Conservation (phyloP, 176 grass and related monocot species). For the Rhynchospora pubera region DNA sequence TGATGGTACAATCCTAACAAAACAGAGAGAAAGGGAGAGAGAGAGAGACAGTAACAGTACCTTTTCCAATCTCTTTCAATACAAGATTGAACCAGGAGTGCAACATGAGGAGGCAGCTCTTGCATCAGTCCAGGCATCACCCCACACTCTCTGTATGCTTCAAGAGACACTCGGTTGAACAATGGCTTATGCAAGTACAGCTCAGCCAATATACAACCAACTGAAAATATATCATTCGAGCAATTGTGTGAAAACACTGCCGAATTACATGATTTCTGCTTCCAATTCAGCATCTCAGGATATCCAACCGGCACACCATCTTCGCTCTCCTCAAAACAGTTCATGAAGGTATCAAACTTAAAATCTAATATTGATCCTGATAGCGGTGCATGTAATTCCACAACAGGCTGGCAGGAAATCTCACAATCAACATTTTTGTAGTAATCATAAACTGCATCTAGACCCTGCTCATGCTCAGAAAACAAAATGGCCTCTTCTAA, state of each 20-base stretch:
- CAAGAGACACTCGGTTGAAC: conserved; percentile 60
- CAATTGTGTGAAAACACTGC: conserved; percentile 33
- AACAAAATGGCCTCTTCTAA: conserved; percentile 70
- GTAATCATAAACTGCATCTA: conserved; percentile 65
- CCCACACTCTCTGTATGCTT: conserved; percentile 82
- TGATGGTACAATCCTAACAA: neutral
- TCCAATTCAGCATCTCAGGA: conserved; percentile 74
- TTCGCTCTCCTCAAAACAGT: conserved; percentile 73
- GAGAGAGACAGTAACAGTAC: conserved; percentile 31
- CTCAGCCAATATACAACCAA: conserved; percentile 84
- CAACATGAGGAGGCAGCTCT: conserved; percentile 71
- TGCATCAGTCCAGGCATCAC: conserved; percentile 50
- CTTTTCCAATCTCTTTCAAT: conserved; percentile 76
- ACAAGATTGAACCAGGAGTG: conserved; percentile 77
- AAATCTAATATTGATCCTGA: conserved; percentile 39
- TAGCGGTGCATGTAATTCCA: conserved; percentile 20
- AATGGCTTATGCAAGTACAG: conserved; percentile 75
- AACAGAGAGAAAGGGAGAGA: too few relatives aligned
- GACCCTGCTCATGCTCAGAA: conserved; percentile 49
- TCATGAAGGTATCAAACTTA: conserved; percentile 53
- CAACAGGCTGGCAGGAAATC: conserved; percentile 17
- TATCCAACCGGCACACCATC: conserved; percentile 46
- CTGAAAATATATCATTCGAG: conserved; percentile 73
- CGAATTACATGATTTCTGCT: conserved; percentile 40
- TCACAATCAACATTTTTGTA: conserved; percentile 25